Conservation (phyloP, 192 early-diverging fungal species). For the Linnemannia elongata region DNA sequence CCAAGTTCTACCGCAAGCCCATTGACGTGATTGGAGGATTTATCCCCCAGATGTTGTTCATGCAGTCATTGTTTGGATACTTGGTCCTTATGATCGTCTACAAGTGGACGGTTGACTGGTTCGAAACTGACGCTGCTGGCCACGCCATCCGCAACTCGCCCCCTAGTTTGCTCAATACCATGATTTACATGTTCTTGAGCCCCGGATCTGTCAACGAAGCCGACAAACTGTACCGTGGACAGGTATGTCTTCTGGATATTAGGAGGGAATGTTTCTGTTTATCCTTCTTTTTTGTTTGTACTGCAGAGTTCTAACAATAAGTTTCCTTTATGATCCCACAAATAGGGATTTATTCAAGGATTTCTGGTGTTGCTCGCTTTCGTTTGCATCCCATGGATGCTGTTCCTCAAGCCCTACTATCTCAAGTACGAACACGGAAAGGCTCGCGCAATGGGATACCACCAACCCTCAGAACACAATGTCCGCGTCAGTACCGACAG, state of each 20-base stretch:
- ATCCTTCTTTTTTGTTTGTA: no score
- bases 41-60: conserved; percentile 94
- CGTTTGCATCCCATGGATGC: conserved; percentile 97
- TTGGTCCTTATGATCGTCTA: conserved; percentile 89
- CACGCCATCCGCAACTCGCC: conserved; percentile 78
- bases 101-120: conserved; percentile 98
- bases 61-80: conserved; percentile 96
- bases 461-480: conserved; percentile 63
- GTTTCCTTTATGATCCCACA: background rate
- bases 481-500: conserved; percentile 57
- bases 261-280: no score
- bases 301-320: background rate
- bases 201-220: conserved; percentile 84
- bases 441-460: conserved; percentile 80
- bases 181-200: conserved; percentile 99
- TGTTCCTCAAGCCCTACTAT: conserved; percentile 91
- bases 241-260: conserved; percentile 40
- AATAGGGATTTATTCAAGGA: conserved; percentile 76
- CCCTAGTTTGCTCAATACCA: conserved; percentile 94
- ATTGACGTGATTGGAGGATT: conserved; percentile 89
- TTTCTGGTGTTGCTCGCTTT: conserved; percentile 87
- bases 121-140: conserved; percentile 74
- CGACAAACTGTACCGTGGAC: conserved; percentile 87
- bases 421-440: conserved; percentile 84
- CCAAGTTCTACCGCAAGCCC: conserved; percentile 86